Evolutionary conservation across 148 eudicot genomes (phyloP).

Genomic region (Vaccinium myrtillus): DNA sequence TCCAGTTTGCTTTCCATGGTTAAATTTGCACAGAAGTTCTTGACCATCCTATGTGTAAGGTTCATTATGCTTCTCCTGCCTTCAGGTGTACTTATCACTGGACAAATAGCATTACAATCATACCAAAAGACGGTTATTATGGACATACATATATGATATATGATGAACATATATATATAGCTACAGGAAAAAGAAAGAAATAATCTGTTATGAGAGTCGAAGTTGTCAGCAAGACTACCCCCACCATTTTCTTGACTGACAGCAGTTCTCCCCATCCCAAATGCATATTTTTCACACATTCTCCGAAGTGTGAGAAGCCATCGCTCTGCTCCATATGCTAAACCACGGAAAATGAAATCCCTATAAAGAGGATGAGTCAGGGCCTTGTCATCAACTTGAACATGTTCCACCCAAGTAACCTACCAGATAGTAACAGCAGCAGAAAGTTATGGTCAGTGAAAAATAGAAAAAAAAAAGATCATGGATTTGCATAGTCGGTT

Average conservation of each 20-base stretch:
- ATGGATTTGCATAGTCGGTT: neutral
- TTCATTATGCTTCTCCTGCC: conserved; percentile 42
- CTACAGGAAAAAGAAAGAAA: neutral
- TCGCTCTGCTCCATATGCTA: conserved; percentile 26
- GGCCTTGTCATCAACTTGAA: conserved; percentile 30
- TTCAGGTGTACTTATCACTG: conserved; percentile 24
- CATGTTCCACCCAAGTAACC: conserved; percentile 39
- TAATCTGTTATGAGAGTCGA: neutral
- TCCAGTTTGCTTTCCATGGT: conserved; percentile 19
- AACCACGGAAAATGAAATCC: conserved; percentile 18
- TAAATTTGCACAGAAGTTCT: conserved; percentile 39
- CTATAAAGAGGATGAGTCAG: conserved; percentile 23
- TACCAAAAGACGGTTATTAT: neutral
- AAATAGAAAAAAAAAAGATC: neutral
- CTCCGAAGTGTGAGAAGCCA: conserved; percentile 13
- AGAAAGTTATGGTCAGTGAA: neutral
- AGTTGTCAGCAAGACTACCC: neutral
- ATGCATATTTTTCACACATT: conserved; percentile 16
- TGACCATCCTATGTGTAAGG: conserved; percentile 50
- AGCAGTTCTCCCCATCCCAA: conserved; percentile 4
- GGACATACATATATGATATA: neutral
- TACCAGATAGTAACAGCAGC: conserved; percentile 7
- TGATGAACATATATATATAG: neutral
- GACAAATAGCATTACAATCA: neutral
- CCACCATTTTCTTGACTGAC: conserved; percentile 5